Percentiles rank a stretch among this genome's conserved stretches.
Evolutionary conservation across 129 eudicot genomes (phyloP).

Genomic region (Cynara cardunculus): DNA sequence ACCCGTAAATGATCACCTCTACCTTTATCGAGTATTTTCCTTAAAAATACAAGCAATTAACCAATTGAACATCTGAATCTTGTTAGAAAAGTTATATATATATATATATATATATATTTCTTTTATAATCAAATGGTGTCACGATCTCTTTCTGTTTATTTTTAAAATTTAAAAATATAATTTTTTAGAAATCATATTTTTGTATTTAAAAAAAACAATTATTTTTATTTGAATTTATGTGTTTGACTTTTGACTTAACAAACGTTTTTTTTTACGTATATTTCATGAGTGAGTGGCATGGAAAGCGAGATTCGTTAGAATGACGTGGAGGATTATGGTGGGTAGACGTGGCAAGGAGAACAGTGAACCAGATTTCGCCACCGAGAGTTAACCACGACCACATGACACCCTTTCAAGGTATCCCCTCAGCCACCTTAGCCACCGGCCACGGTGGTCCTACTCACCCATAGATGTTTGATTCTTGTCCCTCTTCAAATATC

Average conservation of each 20-base stretch:
- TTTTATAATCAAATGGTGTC: too few relatives aligned
- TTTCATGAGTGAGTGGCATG: background rate
- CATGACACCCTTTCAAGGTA: background rate
- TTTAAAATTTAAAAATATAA: too few relatives aligned
- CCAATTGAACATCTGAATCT: too few relatives aligned
- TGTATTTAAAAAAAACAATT: too few relatives aligned
- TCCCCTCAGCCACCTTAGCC: constrained; percentile 7
- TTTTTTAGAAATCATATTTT: too few relatives aligned
- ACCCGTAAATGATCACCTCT: too few relatives aligned
- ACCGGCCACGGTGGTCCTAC: constrained; percentile 14
- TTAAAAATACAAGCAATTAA: too few relatives aligned
- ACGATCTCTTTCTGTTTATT: too few relatives aligned
- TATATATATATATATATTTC: too few relatives aligned
- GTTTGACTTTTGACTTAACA: background rate
- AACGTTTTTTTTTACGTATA: background rate
- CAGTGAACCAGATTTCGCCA: constrained; percentile 14
- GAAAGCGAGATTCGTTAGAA: background rate
- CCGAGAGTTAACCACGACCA: constrained; percentile 6
- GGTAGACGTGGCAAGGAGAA: background rate
- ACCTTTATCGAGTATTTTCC: too few relatives aligned
- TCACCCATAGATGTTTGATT: background rate
- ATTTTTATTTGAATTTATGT: too few relatives aligned
- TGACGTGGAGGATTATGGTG: background rate
- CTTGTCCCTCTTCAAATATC: background rate
- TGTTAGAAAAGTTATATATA: too few relatives aligned